A percentile compares a stretch with the other conserved stretches of the same genome.
Evolutionary conservation across 2,329 filamentous ascomycete species (phyloP).

Genomic region (Zarea fungicola): DNA sequence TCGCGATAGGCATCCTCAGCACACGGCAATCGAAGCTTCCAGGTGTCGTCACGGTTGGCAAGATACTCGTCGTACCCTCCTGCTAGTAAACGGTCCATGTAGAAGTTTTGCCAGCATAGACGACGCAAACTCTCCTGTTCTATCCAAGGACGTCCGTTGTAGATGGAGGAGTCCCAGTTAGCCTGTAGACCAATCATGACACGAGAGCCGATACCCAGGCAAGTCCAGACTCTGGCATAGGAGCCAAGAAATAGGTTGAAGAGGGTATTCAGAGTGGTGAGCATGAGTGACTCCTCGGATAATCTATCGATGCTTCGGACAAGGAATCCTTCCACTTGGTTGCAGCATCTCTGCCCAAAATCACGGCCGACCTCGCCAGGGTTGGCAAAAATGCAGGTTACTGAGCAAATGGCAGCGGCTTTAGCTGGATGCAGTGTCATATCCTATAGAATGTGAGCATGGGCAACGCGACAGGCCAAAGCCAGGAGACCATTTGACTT

Average conservation of each 20-base stretch:
- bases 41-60: conserved; percentile 30
- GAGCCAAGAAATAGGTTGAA: conserved; percentile 33
- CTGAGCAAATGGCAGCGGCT: conserved; percentile 34
- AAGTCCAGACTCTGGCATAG: conserved; percentile 36
- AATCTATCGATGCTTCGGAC: conserved; percentile 36
- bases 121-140: conserved; percentile 33
- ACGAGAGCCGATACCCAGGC: conserved; percentile 31
- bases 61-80: conserved; percentile 38
- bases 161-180: conserved; percentile 32
- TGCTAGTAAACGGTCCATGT: conserved; percentile 33
- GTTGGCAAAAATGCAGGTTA: conserved; percentile 32
- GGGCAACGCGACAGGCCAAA: neutral
- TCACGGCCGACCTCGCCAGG: conserved; percentile 27
- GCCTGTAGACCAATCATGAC: conserved; percentile 34
- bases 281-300: conserved; percentile 27
- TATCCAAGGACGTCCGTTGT: conserved; percentile 23
- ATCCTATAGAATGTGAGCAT: conserved; percentile 18
- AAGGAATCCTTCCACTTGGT: conserved; percentile 34
- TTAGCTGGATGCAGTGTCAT: conserved; percentile 29
- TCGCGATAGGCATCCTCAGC: conserved; percentile 29
- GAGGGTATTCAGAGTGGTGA: conserved; percentile 31
- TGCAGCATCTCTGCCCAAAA: conserved; percentile 33
- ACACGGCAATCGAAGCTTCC: conserved; percentile 34
- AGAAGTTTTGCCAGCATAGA: conserved; percentile 34
- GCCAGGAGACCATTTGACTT: too few relatives aligned